phyloP scores from a whole-genome alignment of 2,329 filamentous ascomycete species.

The Aplosporella prunicola region DNA sequence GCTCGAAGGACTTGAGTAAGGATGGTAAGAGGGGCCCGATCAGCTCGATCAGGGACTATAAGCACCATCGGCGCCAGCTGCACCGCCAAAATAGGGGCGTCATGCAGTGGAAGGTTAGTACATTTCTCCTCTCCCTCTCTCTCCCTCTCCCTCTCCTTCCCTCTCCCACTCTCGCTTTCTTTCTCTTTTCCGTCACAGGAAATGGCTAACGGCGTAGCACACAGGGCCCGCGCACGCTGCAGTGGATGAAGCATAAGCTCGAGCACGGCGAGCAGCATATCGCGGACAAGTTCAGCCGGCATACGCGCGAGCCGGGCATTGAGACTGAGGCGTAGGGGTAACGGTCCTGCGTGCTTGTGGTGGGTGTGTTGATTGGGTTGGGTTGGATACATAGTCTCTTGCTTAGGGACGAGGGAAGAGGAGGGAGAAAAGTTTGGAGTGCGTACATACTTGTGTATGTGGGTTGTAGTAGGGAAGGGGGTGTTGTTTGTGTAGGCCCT shows the following conservation, averaged over 20 bases:
- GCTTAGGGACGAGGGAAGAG: too few species aligned
- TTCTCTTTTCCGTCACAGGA: too few species aligned
- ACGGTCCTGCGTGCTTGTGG: too few species aligned
- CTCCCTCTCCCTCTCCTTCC: not conserved
- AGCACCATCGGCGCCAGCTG: conserved; percentile 47
- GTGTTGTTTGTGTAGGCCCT: too few species aligned
- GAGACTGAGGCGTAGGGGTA: conserved; percentile 64
- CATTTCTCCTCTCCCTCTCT: conserved; percentile 13
- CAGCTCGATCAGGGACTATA: conserved; percentile 51
- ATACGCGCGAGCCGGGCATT: conserved; percentile 48
- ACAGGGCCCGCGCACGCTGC: conserved; percentile 43
- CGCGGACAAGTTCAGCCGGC: conserved; percentile 45
- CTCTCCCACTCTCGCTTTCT: conserved; percentile 28
- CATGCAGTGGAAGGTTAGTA: conserved; percentile 72
- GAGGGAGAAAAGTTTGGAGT: too few species aligned
- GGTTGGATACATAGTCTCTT: too few species aligned
- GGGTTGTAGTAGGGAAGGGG: too few species aligned
- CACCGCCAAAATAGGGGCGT: conserved; percentile 58
- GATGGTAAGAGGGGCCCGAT: conserved; percentile 37
- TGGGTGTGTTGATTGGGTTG: too few species aligned
- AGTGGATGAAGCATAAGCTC: conserved; percentile 52
- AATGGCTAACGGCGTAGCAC: too few species aligned
- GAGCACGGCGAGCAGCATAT: conserved; percentile 40
- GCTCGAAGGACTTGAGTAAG: conserved; percentile 12
- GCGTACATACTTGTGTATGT: too few species aligned